Base-by-base conservation (phyloP, 805 yeast genomes). In the Starmerella apis region DNA sequence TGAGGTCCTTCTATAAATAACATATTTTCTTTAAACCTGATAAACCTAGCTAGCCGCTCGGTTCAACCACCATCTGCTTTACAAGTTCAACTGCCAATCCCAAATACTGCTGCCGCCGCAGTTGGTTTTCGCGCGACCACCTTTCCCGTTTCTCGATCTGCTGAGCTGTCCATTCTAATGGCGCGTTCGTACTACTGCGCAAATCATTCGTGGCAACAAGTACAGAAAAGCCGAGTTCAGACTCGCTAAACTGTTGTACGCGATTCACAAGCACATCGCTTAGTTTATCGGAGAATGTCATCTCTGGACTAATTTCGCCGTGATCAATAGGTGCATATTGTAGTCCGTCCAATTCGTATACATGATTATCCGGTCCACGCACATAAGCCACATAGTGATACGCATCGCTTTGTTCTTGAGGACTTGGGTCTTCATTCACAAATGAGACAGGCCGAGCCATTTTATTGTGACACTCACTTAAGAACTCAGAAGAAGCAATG, bases 291-390 rank as follows among this genome's bases (percentile, higher is more conserved):
- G 76, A 71, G 44, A 74, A 75, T 14, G 71, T 71, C 13, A 13
- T 16, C 5, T 14, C 4, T 18, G 32, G 11, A 5, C 19, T 28
- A 19, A 48, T 18, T 8, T 30, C 27, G 6, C 74, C 74, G 58
- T 79, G 84, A 46, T 63, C 65, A 36, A 80, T 77, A 2, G 85
- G 83, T 41, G 63, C 71, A 20, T 65, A 66, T 49, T 75, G 76
- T 46, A 80, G 66, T 1, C 86, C 86, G 60, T 80, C 86, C 44
- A 80, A 64, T 59, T 80, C 86, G 59, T 76, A 77, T 13, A 80
- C 66, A 28, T 61, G 60, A 24, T 74, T 77, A 47, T 72, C 63
- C 3, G 28, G 25, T 30, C 64, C 61, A 14, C 67, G 67, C 2
- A 76, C 62, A 60, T 75, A 80, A 1, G 83, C 80, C 37, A 80